Evolutionary conservation across 2,329 filamentous ascomycete genomes (phyloP), one percentile per base, ranked within the genome.

Genomic region (Fusarium globosum): DNA sequence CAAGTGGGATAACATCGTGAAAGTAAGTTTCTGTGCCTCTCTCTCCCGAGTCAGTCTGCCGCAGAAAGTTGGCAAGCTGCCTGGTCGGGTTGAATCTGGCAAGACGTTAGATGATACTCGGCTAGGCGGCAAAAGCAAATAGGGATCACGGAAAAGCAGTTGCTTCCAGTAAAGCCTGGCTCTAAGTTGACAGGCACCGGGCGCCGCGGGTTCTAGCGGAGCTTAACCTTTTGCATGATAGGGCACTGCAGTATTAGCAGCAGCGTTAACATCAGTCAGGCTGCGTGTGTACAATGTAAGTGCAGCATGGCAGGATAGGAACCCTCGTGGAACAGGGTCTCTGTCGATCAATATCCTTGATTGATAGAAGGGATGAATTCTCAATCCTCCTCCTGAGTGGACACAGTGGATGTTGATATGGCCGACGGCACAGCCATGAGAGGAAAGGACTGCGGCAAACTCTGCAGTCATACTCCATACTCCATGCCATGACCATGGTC

Each of bases 291-390:
- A 13, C 11, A 4, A 35, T 52, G 48, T 52, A 52, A 14, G 48
- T 52, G 46, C 53, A 36, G 38, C 70, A 71, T 49, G 67, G 66
- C 68, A 71, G 51, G 59, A 65, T 51, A 67, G 58, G 60, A 71
- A 65, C 52, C 55, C 58, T 73, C 71, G 56, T 73, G 71, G 71
- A 68, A 73, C 62, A 74, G 71, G 71, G 67, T 64, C 66, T 41
- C 51, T 58, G 71, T 74, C 71, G 71, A 73, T 73, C 71, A 74
- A 48, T 55, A 48, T 61, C 53, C 70, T 60, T 71, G 66, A 65
- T 56, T 58, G 51, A 69, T 49, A 73, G 67, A 71, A 68, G 49
- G 71, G 67, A 68, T 71, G 71, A 74, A 73, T 63, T 42, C 67
- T 48, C 45, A 28, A 28, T 28, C 26, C 26, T 28, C 45, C 45